These are phyloP conservation scores for Ceratopteris richardii DNA, from an alignment of 75 land plant genomes.

Conservation along the genomic window DNA sequence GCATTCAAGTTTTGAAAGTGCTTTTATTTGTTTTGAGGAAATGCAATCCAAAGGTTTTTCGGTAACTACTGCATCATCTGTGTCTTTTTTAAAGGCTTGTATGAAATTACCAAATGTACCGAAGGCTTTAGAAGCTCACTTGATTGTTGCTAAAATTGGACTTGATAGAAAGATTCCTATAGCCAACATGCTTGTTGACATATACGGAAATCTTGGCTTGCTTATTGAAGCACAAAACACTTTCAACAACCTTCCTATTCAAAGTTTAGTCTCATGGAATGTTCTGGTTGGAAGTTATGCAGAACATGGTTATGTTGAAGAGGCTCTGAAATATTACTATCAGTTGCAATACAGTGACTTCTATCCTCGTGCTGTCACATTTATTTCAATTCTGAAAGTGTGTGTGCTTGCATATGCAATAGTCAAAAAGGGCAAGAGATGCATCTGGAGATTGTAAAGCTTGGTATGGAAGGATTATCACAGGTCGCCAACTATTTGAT, in stretches of 20 bases:
- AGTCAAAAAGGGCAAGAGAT: conserved; percentile 2
- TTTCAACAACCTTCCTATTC: conserved; percentile 19
- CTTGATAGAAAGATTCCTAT: conserved; percentile 2
- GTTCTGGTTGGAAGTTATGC: conserved; percentile 26
- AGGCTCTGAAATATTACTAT: conserved; percentile 10
- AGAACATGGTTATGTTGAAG: conserved; percentile 11
- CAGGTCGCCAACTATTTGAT: background rate
- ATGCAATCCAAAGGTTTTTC: background rate
- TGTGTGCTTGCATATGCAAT: background rate
- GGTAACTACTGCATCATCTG: background rate
- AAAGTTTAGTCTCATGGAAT: conserved; percentile 26
- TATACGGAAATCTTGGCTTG: conserved; percentile 16
- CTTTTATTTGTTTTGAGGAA: background rate
- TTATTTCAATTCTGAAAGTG: background rate
- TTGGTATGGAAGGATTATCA: background rate
- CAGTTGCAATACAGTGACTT: conserved; percentile 1
- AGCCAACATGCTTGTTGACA: conserved; percentile 13
- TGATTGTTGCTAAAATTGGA: conserved; percentile 2
- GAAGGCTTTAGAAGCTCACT: conserved; percentile 1
- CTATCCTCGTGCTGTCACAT: conserved; percentile 15
- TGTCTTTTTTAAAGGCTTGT: conserved; percentile 4
- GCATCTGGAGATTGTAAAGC: background rate
- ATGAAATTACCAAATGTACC: background rate
- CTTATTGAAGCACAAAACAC: conserved; percentile 21
- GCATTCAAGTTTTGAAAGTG: background rate